Conservation (phyloP, 1,284 basidiomycete genomes). For the Sporisorium graminicola region DNA sequence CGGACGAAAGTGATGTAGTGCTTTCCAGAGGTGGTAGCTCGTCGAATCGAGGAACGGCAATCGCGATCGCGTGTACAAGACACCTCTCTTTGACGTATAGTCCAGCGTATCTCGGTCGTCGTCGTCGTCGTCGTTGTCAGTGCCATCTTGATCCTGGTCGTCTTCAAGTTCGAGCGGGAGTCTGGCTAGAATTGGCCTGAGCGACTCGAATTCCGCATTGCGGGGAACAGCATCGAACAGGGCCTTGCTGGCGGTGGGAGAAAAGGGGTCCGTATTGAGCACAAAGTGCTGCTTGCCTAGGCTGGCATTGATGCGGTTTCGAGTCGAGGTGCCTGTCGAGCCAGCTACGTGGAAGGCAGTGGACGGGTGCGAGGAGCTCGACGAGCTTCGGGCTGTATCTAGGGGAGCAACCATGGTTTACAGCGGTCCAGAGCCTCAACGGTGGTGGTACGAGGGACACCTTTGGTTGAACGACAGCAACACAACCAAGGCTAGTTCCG, state of each 20-base stretch:
- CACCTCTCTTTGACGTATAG: conserved; percentile 17
- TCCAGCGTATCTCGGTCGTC: conserved; percentile 15
- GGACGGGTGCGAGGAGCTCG: background rate
- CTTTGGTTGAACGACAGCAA: background rate
- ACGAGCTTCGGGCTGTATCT: background rate
- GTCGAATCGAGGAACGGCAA: conserved; percentile 49
- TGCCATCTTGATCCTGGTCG: conserved; percentile 7
- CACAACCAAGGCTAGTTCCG: background rate
- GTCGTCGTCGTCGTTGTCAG: conserved; percentile 3
- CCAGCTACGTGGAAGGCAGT: conserved; percentile 17
- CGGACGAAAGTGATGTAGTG: conserved; percentile 52
- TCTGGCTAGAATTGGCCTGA: conserved; percentile 56
- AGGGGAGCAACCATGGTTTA: background rate
- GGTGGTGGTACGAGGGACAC: background rate
- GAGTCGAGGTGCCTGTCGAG: conserved; percentile 15
- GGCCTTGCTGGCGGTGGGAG: conserved; percentile 2
- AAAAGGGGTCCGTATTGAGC: conserved; percentile 23
- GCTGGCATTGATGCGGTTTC: conserved; percentile 26
- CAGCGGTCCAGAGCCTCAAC: background rate
- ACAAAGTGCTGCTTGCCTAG: conserved; percentile 44
- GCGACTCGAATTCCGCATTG: conserved; percentile 43
- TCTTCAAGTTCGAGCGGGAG: conserved; percentile 29
- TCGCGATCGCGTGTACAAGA: conserved; percentile 55
- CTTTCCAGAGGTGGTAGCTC: conserved; percentile 48
- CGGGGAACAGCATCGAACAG: conserved; percentile 54